Conservation (phyloP, 2,329 filamentous ascomycete genomes). For the Botrytis hyacinthi region DNA sequence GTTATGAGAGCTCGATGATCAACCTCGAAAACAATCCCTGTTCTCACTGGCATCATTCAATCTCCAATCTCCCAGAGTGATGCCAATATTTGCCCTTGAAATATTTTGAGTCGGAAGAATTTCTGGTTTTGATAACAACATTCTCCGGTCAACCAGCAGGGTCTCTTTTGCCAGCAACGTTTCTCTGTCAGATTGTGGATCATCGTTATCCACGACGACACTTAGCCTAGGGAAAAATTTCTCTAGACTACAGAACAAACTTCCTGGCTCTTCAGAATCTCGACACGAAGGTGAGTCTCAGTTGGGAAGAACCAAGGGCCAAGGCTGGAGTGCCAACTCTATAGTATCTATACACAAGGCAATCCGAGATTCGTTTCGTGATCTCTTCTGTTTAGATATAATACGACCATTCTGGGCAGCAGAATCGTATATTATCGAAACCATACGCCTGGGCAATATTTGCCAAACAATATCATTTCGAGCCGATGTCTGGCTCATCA, state of each 20-base stretch:
- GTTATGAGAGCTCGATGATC: not conserved
- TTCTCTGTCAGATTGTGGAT: no score
- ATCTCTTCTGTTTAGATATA: not conserved
- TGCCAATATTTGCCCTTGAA: not conserved
- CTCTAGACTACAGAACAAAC: no score
- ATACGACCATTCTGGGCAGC: not conserved
- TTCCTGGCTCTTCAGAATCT: not conserved
- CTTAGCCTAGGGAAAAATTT: no score
- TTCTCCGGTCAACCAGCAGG: not conserved
- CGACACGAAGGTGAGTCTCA: not conserved
- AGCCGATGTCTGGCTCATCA: not conserved
- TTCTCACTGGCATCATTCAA: not conserved
- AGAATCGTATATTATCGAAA: not conserved
- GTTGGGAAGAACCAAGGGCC: not conserved
- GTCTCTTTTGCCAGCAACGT: not conserved
- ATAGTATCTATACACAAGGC: not conserved
- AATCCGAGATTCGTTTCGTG: no score
- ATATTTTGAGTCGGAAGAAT: not conserved
- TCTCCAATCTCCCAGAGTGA: not conserved
- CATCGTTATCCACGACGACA: not conserved
- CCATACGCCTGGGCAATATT: no score
- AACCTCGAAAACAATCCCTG: not conserved
- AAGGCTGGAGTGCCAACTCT: not conserved
- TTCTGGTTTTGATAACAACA: not conserved
- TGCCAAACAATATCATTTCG: not conserved